Evolutionary conservation across 345 rosid genomes (phyloP).

Genomic region (Crucihimalaya himalaica): DNA sequence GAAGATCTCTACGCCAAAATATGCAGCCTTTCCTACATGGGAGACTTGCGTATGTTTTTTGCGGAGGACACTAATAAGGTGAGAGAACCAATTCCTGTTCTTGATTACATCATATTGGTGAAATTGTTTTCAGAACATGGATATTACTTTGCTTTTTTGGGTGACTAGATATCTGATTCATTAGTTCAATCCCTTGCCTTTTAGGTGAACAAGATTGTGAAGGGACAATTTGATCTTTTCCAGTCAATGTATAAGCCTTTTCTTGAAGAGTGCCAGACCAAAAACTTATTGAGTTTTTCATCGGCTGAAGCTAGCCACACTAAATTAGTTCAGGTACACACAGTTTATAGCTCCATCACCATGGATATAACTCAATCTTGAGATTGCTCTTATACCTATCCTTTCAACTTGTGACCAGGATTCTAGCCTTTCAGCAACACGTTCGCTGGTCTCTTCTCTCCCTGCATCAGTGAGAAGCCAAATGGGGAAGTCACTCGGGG

Average conservation of each 20-base stretch:
- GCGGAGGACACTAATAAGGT: slow-evolving; percentile 93
- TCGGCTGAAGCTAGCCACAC: slow-evolving; percentile 44
- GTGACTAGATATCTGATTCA: slow-evolving; percentile 4
- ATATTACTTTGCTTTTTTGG: background rate
- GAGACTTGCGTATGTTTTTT: slow-evolving; percentile 89
- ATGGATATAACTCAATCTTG: background rate
- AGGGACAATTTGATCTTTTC: slow-evolving; percentile 82
- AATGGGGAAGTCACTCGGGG: slow-evolving; percentile 65
- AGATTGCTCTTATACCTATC: slow-evolving; percentile 11
- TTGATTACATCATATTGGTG: background rate
- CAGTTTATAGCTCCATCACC: background rate
- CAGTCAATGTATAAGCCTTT: slow-evolving; percentile 74
- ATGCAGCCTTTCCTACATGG: slow-evolving; percentile 90
- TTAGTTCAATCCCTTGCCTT: background rate
- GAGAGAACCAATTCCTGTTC: slow-evolving; percentile 18
- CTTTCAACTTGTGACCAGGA: slow-evolving; percentile 51
- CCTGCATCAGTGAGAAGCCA: slow-evolving; percentile 61
- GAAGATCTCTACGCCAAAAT: slow-evolving; percentile 80
- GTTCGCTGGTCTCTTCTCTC: slow-evolving; percentile 59
- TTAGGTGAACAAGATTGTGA: slow-evolving; percentile 81
- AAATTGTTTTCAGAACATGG: background rate
- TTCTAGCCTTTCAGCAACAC: slow-evolving; percentile 51
- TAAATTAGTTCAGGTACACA: slow-evolving; percentile 63
- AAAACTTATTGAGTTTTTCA: slow-evolving; percentile 55
- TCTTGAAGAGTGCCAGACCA: slow-evolving; percentile 66